Evolutionary conservation across 352 stramenopile species (phyloP).

Genomic region (Globisporangium nodosum): DNA sequence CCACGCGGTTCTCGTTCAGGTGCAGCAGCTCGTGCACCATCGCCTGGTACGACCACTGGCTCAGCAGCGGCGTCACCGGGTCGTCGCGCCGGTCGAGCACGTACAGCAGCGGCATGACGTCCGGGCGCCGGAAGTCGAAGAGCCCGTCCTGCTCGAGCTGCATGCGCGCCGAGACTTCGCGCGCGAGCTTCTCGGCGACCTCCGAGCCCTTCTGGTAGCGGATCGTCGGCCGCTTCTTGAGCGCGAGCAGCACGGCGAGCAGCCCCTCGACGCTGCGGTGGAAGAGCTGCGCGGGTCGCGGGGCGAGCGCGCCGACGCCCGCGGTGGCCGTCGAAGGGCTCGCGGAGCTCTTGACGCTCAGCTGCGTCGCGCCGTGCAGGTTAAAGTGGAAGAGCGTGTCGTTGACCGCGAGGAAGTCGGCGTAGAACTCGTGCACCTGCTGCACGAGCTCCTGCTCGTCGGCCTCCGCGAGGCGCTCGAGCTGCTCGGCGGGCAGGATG

Average conservation of each 20-base stretch:
- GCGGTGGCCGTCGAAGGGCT: constrained; percentile 36
- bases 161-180: constrained; percentile 93
- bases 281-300: constrained; percentile 70
- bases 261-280: constrained; percentile 93
- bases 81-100: constrained; percentile 98
- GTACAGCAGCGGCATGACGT: constrained; percentile 82
- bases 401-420: constrained; percentile 98
- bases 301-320: constrained; percentile 27
- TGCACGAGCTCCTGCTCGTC: constrained; percentile 94
- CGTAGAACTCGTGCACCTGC: constrained; percentile 99
- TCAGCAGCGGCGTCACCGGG: constrained; percentile 97
- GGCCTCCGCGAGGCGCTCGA: constrained; percentile 94
- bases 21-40: constrained; percentile 99
- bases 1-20: constrained; percentile 97
- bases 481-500: constrained; percentile 89
- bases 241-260: constrained; percentile 91
- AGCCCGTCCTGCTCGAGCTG: constrained; percentile 92
- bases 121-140: constrained; percentile 94
- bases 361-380: constrained; percentile 54
- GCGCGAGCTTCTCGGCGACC: constrained; percentile 91
- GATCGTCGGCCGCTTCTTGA: constrained; percentile 96
- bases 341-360: constrained; percentile 33
- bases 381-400: constrained; percentile 97
- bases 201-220: constrained; percentile 93
- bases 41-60: constrained; percentile 97